A percentile compares a stretch with the other conserved stretches of the same genome.
Conservation (phyloP, 2,329 filamentous ascomycete species). For the Ascochyta lentis region DNA sequence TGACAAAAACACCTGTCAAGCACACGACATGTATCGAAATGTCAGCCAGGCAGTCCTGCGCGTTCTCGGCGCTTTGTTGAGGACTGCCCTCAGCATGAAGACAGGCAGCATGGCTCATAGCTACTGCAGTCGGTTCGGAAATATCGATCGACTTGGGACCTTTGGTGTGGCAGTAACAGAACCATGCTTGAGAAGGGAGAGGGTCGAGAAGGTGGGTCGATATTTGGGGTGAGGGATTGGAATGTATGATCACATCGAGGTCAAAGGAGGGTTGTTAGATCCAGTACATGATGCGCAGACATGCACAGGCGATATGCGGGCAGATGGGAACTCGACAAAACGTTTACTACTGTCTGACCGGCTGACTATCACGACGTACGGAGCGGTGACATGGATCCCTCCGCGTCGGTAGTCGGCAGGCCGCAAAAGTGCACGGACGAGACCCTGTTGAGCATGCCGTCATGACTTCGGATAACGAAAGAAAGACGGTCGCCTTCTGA, state of each 20-base stretch:
- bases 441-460: conserved; percentile 29
- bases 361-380: neutral
- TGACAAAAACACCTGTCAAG: neutral
- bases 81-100: neutral
- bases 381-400: neutral
- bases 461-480: conserved; percentile 27
- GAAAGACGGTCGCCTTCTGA: conserved; percentile 6
- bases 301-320: neutral
- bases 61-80: neutral
- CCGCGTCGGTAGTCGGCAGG: conserved; percentile 15
- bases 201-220: neutral
- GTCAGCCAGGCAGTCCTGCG: neutral
- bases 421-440: conserved; percentile 6
- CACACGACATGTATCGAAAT: neutral
- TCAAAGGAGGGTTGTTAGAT: neutral
- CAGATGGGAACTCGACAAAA: no score
- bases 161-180: neutral
- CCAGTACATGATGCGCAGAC: neutral
- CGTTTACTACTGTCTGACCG: neutral
- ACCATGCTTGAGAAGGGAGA: neutral
- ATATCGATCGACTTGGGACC: neutral
- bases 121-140: neutral
- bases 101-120: neutral
- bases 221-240: neutral
- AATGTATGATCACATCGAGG: neutral